Evolutionary conservation across 352 stramenopile species (phyloP).

Genomic region (Phytophthora cactorum): DNA sequence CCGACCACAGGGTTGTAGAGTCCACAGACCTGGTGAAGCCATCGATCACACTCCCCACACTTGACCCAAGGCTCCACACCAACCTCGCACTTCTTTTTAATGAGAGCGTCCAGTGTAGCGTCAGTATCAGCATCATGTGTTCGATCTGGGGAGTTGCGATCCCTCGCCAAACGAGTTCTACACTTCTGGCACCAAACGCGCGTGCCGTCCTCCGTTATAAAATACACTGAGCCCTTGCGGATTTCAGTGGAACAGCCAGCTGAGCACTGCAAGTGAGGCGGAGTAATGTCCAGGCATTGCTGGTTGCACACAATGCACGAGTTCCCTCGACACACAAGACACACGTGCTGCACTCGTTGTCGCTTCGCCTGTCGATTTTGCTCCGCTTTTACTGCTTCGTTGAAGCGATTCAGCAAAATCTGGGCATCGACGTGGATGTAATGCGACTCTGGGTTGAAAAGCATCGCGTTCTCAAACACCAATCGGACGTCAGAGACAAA

Average conservation of each 20-base stretch:
- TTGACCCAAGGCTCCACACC: slow-evolving; percentile 85
- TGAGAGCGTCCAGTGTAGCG: slow-evolving; percentile 38
- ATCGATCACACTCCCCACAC: slow-evolving; percentile 75
- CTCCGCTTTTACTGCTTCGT: slow-evolving; percentile 56
- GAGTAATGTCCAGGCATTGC: slow-evolving; percentile 66
- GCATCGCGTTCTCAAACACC: slow-evolving; percentile 92
- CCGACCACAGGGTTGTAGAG: slow-evolving; percentile 90
- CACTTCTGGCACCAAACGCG: slow-evolving; percentile 86
- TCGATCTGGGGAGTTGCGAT: slow-evolving; percentile 24
- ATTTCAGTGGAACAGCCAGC: slow-evolving; percentile 78
- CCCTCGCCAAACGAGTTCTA: slow-evolving; percentile 47
- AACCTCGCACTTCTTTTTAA: slow-evolving; percentile 74
- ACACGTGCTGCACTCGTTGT: slow-evolving; percentile 55
- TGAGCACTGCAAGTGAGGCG: slow-evolving; percentile 78
- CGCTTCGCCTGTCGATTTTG: slow-evolving; percentile 54
- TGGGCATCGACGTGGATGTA: slow-evolving; percentile 80
- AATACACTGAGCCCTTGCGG: slow-evolving; percentile 81
- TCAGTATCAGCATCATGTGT: slow-evolving; percentile 21
- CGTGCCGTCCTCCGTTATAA: slow-evolving; percentile 73
- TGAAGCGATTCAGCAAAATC: slow-evolving; percentile 70
- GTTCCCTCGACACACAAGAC: slow-evolving; percentile 66
- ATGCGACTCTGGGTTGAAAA: slow-evolving; percentile 82
- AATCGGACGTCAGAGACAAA: slow-evolving; percentile 83
- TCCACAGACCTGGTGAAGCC: slow-evolving; percentile 93
- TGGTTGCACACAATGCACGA: slow-evolving; percentile 79